Evolutionary conservation across 2,329 filamentous ascomycete species (phyloP).

Genomic region (Elsinoe arachidis): DNA sequence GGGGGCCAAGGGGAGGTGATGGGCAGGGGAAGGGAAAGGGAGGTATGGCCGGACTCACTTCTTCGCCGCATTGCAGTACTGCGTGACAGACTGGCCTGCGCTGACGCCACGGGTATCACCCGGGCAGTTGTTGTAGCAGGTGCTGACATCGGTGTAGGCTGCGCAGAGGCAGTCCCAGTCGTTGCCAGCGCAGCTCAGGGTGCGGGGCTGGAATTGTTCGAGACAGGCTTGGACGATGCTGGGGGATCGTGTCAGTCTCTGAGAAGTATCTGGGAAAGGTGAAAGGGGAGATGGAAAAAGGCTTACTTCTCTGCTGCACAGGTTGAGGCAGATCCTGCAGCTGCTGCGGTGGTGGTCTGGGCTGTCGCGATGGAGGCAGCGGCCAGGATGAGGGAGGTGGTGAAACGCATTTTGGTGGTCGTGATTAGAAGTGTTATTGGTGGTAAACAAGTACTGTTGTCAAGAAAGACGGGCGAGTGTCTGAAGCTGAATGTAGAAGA

Average conservation of each 20-base stretch:
- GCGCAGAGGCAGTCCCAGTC: conserved; percentile 52
- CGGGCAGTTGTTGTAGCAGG: conserved; percentile 58
- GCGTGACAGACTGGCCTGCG: conserved; percentile 12
- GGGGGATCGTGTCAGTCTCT: conserved; percentile 7
- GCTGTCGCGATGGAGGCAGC: conserved; percentile 34
- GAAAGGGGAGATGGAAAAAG: neutral
- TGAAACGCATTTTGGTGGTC: conserved; percentile 12
- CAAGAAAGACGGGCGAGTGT: conserved; percentile 6
- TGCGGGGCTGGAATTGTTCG: conserved; percentile 31
- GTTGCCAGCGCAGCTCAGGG: conserved; percentile 37
- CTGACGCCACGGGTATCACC: conserved; percentile 18
- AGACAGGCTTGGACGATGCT: conserved; percentile 47
- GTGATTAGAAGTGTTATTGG: neutral
- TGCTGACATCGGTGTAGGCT: conserved; percentile 36
- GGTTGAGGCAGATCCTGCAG: conserved; percentile 22
- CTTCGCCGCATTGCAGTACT: conserved; percentile 15
- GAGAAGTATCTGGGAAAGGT: neutral
- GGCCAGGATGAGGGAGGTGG: conserved; percentile 24
- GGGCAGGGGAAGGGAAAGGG: neutral
- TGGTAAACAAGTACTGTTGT: neutral
- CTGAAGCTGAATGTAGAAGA: neutral
- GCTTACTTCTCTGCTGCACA: conserved; percentile 32
- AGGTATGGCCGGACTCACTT: conserved; percentile 4
- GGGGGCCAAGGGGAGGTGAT: neutral
- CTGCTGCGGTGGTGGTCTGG: conserved; percentile 30